Base-by-base conservation (phyloP, 768 basidiomycete species). In the Lactarius sp. region DNA sequence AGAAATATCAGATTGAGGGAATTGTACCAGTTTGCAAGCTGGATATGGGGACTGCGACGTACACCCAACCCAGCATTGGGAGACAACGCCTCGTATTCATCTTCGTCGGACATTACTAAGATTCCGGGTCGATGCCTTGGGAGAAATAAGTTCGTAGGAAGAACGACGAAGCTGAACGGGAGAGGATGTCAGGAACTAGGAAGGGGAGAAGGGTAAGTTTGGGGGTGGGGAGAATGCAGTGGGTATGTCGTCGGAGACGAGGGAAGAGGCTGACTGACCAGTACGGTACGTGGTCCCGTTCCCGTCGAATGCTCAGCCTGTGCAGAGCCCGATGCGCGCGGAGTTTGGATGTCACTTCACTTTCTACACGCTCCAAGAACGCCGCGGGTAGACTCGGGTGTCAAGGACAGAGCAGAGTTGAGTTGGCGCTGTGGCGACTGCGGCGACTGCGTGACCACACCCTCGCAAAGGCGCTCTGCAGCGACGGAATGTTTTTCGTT, bases 11-110 rank as follows among this genome's bases (percentile, higher is more conserved):
- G 68, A 56, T 36, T 31, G 53, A 53, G 49, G 36, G 44, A 39
- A 59, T 14, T 42, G 41, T 33, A 46, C 47, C 14, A 12, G 20
- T 7, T 33, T 47, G 37, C 46, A 14, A 46, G 22, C 34, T 46
- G 52, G 31, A 64, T 36, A 56, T 27, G 33, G 39, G 52, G 56
- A 61, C 47, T 8, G 37, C 39, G 31, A 73, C 85, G 69, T 70
- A 90, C 89, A 31, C 84, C 85, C 70, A 94, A 82, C 52, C 91
- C 88, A 46, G 89, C 86, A 76, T 91, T 91, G 8, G 85, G 81
- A 59, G 90, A 86, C 56, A 88, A 73, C 59, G 76, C 80, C 74
- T 89, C 87, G 71, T 87, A 86, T 56, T 84, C 83, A 59, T 81
- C 75, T 59, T 87, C 87, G 31, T 83, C 78, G 44, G 75, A 77